Percentiles rank a stretch among this genome's conserved stretches.
Conservation (phyloP, 805 yeast genomes). For the Spathaspora passalidarum region DNA sequence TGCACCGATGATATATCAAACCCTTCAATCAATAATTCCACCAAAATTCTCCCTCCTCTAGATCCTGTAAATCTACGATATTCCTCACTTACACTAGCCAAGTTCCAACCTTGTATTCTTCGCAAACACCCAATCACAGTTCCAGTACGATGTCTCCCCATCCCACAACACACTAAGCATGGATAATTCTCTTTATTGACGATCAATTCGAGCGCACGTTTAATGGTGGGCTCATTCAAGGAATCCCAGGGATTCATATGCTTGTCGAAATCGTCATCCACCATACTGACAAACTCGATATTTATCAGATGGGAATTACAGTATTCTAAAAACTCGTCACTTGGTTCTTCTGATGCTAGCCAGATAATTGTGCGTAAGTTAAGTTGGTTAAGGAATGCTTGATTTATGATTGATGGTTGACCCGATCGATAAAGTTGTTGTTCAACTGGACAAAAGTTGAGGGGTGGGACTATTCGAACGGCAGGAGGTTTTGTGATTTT, state of each 20-base stretch:
- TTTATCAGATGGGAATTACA: constrained; percentile 69
- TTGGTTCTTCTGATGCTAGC: constrained; percentile 96
- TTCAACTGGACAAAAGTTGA: constrained; percentile 95
- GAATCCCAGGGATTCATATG: constrained; percentile 91
- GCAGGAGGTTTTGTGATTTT: constrained; percentile 50
- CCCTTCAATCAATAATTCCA: constrained; percentile 81
- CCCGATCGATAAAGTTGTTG: constrained; percentile 83
- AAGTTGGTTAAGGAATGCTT: constrained; percentile 75
- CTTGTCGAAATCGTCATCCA: constrained; percentile 52
- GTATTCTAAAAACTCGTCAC: constrained; percentile 79
- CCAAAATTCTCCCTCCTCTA: constrained; percentile 87
- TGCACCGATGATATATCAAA: constrained; percentile 37
- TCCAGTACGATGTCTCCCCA: constrained; percentile 98
- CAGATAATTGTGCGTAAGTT: constrained; percentile 80
- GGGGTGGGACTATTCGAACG: constrained; percentile 81
- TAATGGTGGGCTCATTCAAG: constrained; percentile 75
- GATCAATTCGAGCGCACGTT: constrained; percentile 73
- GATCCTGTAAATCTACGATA: constrained; percentile 92
- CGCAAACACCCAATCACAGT: constrained; percentile 93
- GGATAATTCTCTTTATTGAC: constrained; percentile 77
- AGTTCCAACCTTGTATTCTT: constrained; percentile 94
- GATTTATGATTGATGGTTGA: constrained; percentile 91
- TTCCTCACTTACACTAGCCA: constrained; percentile 88
- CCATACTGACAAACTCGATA: constrained; percentile 78
- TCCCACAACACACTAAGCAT: constrained; percentile 88